Conservation (phyloP, 164 flowering plant species). For the Aristolochia fimbriata region DNA sequence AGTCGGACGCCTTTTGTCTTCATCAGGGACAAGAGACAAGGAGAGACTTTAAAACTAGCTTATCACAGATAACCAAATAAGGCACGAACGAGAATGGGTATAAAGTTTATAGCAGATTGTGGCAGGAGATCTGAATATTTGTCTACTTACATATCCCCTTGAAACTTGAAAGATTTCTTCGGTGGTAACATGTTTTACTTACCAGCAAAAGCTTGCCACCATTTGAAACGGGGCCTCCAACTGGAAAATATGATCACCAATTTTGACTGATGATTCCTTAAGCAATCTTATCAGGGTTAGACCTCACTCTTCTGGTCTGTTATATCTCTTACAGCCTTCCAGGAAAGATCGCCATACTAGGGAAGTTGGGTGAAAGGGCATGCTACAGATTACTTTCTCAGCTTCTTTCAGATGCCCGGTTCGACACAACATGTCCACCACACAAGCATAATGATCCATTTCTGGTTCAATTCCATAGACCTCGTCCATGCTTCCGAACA, state of each 20-base stretch:
- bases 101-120: not conserved
- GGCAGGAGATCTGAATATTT: too few species aligned
- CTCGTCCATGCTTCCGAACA: constrained; percentile 42
- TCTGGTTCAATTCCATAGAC: constrained; percentile 51
- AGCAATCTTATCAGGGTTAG: not conserved
- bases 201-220: too few species aligned
- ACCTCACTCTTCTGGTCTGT: not conserved
- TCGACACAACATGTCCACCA: constrained; percentile 56
- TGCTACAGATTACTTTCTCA: constrained; percentile 41
- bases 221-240: too few species aligned
- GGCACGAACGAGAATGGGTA: not conserved
- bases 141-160: too few species aligned
- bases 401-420: constrained; percentile 60
- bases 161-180: too few species aligned
- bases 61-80: not conserved
- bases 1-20: not conserved
- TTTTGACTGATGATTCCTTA: too few species aligned
- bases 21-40: not conserved
- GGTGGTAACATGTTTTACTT: too few species aligned
- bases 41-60: not conserved
- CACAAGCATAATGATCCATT: constrained; percentile 59
- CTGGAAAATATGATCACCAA: not conserved
- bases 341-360: constrained; percentile 66
- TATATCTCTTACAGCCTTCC: constrained; percentile 40
- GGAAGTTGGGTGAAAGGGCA: constrained; percentile 66